Conservation (phyloP, 192 early-diverging fungal species). For the Podila horticola region DNA sequence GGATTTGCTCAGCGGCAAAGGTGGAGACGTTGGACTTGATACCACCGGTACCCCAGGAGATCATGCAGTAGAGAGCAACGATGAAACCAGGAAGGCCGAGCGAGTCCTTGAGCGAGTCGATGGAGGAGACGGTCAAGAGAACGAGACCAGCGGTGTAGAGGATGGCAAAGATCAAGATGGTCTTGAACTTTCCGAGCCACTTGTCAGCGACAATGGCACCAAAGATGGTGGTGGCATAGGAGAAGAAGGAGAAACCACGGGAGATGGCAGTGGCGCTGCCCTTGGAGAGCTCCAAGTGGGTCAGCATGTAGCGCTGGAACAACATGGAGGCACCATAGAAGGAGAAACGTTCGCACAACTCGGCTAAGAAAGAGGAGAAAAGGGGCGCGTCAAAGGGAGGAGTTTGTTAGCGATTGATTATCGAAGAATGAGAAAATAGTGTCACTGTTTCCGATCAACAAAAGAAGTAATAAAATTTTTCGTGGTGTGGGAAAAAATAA, state of each 20-base stretch:
- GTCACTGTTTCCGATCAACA: no score
- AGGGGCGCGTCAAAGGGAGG: background rate
- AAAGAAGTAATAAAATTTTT: no score
- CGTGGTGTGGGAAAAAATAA: no score
- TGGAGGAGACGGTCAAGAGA: constrained; percentile 63
- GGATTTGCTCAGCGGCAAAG: constrained; percentile 71
- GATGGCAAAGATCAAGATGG: constrained; percentile 66
- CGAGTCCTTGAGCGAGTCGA: constrained; percentile 59
- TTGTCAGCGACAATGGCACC: constrained; percentile 70
- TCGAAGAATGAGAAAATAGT: no score
- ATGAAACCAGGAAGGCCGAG: constrained; percentile 65
- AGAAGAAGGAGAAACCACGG: constrained; percentile 73
- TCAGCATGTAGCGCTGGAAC: constrained; percentile 73
- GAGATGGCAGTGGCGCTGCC: constrained; percentile 64
- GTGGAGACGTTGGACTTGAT: constrained; percentile 75
- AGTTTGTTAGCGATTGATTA: no score
- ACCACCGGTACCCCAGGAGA: constrained; percentile 71
- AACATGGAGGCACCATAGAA: constrained; percentile 70
- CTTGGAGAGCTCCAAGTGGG: constrained; percentile 53
- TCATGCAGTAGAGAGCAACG: constrained; percentile 64
- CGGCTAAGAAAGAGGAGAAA: constrained; percentile 58
- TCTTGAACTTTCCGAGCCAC: constrained; percentile 74
- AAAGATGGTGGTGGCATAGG: constrained; percentile 70
- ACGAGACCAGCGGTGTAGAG: constrained; percentile 67
- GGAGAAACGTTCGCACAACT: constrained; percentile 72